Evolutionary conservation across 2,329 filamentous ascomycete species (phyloP).

Genomic region (Aurifilum marmelostoma): DNA sequence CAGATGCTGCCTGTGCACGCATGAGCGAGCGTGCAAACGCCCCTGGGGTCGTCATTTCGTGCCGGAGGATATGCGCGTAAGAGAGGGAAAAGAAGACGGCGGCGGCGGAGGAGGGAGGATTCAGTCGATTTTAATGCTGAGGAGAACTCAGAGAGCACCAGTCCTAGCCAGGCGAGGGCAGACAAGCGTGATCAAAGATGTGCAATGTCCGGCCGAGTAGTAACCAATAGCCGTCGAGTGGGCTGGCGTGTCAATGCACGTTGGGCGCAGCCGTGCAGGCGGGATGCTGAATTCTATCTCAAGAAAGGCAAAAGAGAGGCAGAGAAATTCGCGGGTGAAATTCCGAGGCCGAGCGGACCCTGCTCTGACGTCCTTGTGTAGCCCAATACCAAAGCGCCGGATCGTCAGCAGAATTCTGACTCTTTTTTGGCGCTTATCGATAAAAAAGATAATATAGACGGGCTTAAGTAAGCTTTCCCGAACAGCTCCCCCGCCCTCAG

Average conservation of each 20-base stretch:
- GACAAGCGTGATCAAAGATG: not conserved
- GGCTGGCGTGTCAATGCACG: slow-evolving; percentile 17
- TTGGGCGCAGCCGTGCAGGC: slow-evolving; percentile 26
- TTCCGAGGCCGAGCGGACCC: slow-evolving; percentile 11
- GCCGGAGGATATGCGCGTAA: not conserved
- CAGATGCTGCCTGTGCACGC: not conserved
- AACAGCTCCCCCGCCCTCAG: slow-evolving; percentile 2
- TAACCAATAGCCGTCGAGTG: not conserved
- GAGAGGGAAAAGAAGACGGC: not conserved
- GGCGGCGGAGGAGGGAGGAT: not conserved
- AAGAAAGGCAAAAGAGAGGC: not conserved
- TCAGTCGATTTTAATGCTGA: not conserved
- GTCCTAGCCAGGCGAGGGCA: not conserved
- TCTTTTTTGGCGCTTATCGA: slow-evolving; percentile 20
- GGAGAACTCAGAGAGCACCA: not conserved
- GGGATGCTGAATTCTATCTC: not conserved
- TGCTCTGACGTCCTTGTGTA: slow-evolving; percentile 7
- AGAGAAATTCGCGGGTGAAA: not conserved
- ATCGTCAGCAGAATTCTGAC: slow-evolving; percentile 25
- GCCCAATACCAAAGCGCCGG: slow-evolving; percentile 22
- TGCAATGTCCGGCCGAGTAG: not conserved
- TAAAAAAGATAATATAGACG: not conserved
- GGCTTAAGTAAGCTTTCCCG: not conserved
- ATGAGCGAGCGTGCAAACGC: slow-evolving; percentile 15
- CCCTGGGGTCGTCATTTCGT: slow-evolving; percentile 16